These are phyloP conservation scores for Ceratobasidium sp. DNA, from an alignment of 1,284 basidiomycete species.

Conservation along the genomic window DNA sequence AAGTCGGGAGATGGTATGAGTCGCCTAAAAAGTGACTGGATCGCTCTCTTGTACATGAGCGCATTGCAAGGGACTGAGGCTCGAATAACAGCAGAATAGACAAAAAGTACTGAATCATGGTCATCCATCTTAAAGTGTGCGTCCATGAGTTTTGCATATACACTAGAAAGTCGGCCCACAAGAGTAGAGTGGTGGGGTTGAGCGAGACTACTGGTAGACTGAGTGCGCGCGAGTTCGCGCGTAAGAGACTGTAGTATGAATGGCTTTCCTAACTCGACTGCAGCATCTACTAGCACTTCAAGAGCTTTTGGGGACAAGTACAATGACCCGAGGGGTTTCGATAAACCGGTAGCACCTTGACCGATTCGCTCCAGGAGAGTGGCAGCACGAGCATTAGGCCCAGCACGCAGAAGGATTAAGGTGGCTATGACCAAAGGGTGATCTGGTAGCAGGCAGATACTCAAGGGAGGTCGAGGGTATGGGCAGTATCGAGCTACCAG, in stretches of 20 bases:
- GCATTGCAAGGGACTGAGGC: conserved; percentile 9
- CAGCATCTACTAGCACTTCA: conserved; percentile 19
- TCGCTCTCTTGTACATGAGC: conserved; percentile 31
- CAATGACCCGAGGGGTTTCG: conserved; percentile 10
- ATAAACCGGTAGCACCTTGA: conserved; percentile 1
- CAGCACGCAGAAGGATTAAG: conserved; percentile 13
- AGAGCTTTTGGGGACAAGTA: conserved; percentile 35
- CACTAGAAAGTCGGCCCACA: neutral
- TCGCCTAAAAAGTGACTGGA: conserved; percentile 36
- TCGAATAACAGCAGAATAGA: conserved; percentile 25
- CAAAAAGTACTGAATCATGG: neutral
- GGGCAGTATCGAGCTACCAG: conserved; percentile 21
- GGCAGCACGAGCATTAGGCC: neutral
- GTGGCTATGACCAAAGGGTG: conserved; percentile 24
- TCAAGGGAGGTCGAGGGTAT: neutral
- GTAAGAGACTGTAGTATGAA: conserved; percentile 4
- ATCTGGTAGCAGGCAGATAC: conserved; percentile 34
- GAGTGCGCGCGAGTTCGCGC: conserved; percentile 40
- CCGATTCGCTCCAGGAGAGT: conserved; percentile 21
- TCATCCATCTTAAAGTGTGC: conserved; percentile 26
- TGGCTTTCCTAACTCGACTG: neutral
- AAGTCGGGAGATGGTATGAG: conserved; percentile 9
- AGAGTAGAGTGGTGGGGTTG: neutral
- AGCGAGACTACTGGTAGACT: conserved; percentile 13
- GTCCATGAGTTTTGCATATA: conserved; percentile 32